A percentile compares a stretch with the other conserved stretches of the same genome.
These are phyloP conservation scores for Hypsizygus ulmarius DNA, from an alignment of 1,284 basidiomycete genomes.

Conservation along the genomic window DNA sequence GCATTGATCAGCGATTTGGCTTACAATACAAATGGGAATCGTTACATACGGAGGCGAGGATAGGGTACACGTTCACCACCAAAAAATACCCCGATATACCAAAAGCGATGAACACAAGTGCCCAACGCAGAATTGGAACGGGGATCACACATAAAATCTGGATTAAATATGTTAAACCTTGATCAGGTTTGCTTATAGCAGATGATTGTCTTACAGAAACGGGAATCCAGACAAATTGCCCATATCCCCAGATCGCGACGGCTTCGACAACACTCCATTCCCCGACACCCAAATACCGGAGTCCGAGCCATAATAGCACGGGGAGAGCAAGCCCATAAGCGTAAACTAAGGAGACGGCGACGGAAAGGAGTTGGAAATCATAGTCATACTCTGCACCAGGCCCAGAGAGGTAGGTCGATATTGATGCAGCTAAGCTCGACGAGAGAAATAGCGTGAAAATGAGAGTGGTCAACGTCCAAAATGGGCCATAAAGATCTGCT, in stretches of 20 bases:
- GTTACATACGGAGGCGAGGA: constrained; percentile 74
- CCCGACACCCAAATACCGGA: constrained; percentile 80
- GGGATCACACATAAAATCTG: constrained; percentile 84
- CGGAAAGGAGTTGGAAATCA: constrained; percentile 80
- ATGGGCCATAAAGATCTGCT: constrained; percentile 83
- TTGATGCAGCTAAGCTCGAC: constrained; percentile 83
- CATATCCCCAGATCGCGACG: constrained; percentile 72
- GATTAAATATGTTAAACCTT: background rate
- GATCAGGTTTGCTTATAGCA: background rate
- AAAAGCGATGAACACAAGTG: constrained; percentile 70
- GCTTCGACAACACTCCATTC: constrained; percentile 86
- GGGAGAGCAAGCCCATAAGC: constrained; percentile 82
- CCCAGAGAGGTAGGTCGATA: constrained; percentile 75
- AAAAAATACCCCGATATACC: constrained; percentile 82
- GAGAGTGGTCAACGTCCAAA: constrained; percentile 93
- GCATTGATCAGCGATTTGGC: background rate
- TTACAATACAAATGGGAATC: background rate
- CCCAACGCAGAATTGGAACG: constrained; percentile 76
- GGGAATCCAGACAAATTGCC: constrained; percentile 76
- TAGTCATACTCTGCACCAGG: constrained; percentile 62
- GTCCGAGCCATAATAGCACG: constrained; percentile 71
- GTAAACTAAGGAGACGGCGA: constrained; percentile 83
- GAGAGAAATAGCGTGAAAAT: constrained; percentile 90
- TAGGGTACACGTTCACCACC: constrained; percentile 81
- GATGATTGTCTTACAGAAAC: constrained; percentile 54